Evolutionary conservation across 352 stramenopile species (phyloP).

Genomic region (Globisporangium spinosum): DNA sequence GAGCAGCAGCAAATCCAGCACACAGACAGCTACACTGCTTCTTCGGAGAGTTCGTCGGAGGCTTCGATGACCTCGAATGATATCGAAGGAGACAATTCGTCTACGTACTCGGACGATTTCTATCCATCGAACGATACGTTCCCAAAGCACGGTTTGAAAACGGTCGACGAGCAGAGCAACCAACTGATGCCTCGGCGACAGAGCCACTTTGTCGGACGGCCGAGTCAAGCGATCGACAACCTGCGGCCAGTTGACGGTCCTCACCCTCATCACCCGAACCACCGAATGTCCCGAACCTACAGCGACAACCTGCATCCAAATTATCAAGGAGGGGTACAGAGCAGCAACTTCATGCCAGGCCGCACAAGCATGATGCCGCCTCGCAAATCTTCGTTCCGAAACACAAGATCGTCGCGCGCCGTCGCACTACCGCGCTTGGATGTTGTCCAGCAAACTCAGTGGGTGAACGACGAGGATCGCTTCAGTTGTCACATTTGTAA

Average conservation of each 20-base stretch:
- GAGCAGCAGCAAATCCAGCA: constrained; percentile 35
- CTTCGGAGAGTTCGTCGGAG: constrained; percentile 59
- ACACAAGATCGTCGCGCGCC: constrained; percentile 65
- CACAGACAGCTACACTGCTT: constrained; percentile 67
- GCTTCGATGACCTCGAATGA: constrained; percentile 67
- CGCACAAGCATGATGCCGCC: constrained; percentile 30
- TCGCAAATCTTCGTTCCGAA: constrained; percentile 76
- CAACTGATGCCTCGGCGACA: constrained; percentile 39
- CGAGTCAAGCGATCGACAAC: constrained; percentile 41
- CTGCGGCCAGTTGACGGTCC: constrained; percentile 43
- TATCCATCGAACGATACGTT: constrained; percentile 53
- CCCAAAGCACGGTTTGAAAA: constrained; percentile 65
- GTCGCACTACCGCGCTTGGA: constrained; percentile 71
- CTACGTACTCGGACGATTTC: constrained; percentile 61
- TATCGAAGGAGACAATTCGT: constrained; percentile 63
- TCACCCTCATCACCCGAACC: constrained; percentile 28
- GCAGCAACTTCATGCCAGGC: constrained; percentile 18
- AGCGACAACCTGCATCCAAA: constrained; percentile 37
- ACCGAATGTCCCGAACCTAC: constrained; percentile 38
- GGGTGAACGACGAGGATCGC: constrained; percentile 82
- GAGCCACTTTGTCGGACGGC: constrained; percentile 24
- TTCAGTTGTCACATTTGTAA: constrained; percentile 88
- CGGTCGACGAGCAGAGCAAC: constrained; percentile 68
- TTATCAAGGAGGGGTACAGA: constrained; percentile 23
- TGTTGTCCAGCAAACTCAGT: constrained; percentile 76